A percentile compares a stretch with the other conserved stretches of the same genome.
Evolutionary conservation across 2,329 filamentous ascomycete species (phyloP).

Genomic region (Penicillium polonicum): DNA sequence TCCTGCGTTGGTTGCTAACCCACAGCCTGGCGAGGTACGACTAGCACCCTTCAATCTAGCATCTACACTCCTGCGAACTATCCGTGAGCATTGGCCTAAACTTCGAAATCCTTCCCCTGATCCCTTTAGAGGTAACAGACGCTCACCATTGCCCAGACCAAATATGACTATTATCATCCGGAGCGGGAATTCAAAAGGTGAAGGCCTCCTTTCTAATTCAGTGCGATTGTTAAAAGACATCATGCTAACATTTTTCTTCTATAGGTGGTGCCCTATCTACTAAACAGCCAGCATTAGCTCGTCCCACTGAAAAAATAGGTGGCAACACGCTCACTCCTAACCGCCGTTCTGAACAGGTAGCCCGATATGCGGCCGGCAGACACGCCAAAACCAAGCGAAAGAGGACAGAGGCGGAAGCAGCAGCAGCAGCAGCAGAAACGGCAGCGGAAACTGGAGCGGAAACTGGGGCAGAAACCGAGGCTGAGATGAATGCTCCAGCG

Average conservation of each 20-base stretch:
- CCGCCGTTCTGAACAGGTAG: not conserved
- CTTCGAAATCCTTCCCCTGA: not conserved
- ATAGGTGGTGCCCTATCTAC: not conserved
- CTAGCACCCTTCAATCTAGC: not conserved
- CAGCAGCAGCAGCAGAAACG: not conserved
- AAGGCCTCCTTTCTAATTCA: not conserved
- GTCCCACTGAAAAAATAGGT: not conserved
- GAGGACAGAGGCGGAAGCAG: not conserved
- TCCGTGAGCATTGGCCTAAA: not conserved
- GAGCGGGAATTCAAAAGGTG: not conserved
- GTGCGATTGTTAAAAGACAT: not conserved
- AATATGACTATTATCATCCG: slow-evolving; percentile 1
- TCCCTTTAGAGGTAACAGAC: not conserved
- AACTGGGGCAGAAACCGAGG: not conserved
- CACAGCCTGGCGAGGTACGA: not conserved
- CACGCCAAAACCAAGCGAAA: not conserved
- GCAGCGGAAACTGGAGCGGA: not conserved
- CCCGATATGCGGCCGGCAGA: not conserved
- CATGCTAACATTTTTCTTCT: not conserved
- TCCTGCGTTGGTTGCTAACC: not conserved
- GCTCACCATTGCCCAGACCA: slow-evolving; percentile 1
- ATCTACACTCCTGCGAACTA: not conserved
- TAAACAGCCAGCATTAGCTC: not conserved
- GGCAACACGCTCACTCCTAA: not conserved
- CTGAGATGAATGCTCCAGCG: not conserved